phyloP scores from a whole-genome alignment of 192 early-diverging fungal species.

The Coemansia sp. region DNA sequence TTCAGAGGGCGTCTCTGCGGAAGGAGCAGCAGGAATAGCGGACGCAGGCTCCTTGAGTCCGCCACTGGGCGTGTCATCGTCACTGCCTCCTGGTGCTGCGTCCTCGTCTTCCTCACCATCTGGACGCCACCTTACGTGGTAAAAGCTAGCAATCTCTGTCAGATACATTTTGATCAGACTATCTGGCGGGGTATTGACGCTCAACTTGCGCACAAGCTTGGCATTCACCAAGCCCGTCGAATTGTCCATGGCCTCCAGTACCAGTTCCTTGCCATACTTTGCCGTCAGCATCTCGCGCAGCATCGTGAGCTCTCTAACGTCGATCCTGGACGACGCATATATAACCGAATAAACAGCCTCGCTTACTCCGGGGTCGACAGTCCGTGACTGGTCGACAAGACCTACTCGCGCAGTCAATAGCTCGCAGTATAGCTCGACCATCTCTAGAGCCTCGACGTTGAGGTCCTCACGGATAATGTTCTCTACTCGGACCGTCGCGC shows the following conservation, averaged over 20 bases:
- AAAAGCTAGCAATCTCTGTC: constrained; percentile 84
- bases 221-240: constrained; percentile 73
- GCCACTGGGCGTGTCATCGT: constrained; percentile 25
- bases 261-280: constrained; percentile 87
- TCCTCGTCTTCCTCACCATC: constrained; percentile 48
- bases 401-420: constrained; percentile 84
- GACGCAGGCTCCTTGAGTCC: constrained; percentile 18
- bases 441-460: constrained; percentile 90
- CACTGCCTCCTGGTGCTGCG: constrained; percentile 15
- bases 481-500: constrained; percentile 86
- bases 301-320: constrained; percentile 79
- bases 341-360: constrained; percentile 90
- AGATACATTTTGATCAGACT: constrained; percentile 84
- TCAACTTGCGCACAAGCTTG: constrained; percentile 76
- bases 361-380: constrained; percentile 76
- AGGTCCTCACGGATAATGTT: constrained; percentile 95
- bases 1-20: no score
- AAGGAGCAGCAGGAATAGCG: not conserved
- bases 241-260: constrained; percentile 73
- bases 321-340: constrained; percentile 85
- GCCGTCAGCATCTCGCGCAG: constrained; percentile 77
- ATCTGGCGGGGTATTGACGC: constrained; percentile 74
- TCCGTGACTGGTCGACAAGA: constrained; percentile 80
- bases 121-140: constrained; percentile 72
- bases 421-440: constrained; percentile 91